Conservation (phyloP, 768 basidiomycete species). For the Boletus vinaceobasis region DNA sequence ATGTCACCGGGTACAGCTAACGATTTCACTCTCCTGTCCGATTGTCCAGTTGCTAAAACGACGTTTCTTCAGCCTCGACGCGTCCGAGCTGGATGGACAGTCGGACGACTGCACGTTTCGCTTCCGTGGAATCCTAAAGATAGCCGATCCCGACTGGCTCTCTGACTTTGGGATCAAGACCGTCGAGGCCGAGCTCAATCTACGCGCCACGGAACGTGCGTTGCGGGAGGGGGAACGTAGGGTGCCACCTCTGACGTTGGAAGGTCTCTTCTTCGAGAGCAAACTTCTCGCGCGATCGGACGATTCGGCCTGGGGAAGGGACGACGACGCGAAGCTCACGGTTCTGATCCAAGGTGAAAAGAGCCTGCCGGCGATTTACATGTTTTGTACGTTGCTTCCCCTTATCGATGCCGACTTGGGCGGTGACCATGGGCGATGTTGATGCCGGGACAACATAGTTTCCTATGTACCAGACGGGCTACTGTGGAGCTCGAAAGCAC, state of each 20-base stretch:
- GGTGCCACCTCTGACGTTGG: slow-evolving; percentile 34
- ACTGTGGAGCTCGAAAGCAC: slow-evolving; percentile 27
- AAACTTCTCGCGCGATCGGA: slow-evolving; percentile 12
- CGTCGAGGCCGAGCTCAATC: slow-evolving; percentile 44
- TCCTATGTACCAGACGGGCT: slow-evolving; percentile 29
- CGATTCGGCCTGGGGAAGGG: slow-evolving; percentile 13
- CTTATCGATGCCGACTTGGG: not conserved
- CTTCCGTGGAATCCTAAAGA: slow-evolving; percentile 51
- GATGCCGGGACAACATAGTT: slow-evolving; percentile 20
- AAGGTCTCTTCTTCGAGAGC: slow-evolving; percentile 35
- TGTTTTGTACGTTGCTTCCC: slow-evolving; percentile 35
- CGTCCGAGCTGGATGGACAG: slow-evolving; percentile 40
- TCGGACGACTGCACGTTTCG: slow-evolving; percentile 35
- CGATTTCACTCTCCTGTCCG: not conserved
- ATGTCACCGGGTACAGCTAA: slow-evolving; percentile 23
- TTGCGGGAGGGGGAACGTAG: slow-evolving; percentile 16
- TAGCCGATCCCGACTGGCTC: slow-evolving; percentile 48
- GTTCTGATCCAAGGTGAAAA: slow-evolving; percentile 43
- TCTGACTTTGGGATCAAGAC: slow-evolving; percentile 40
- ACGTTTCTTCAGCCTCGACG: slow-evolving; percentile 39
- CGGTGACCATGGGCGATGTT: not conserved
- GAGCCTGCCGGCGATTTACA: slow-evolving; percentile 38
- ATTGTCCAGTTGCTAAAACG: slow-evolving; percentile 6
- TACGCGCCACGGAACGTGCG: slow-evolving; percentile 34
- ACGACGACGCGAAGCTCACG: slow-evolving; percentile 29